Evolutionary conservation across 73 alveolate species (phyloP).

Genomic region (Stentor roeselii): DNA sequence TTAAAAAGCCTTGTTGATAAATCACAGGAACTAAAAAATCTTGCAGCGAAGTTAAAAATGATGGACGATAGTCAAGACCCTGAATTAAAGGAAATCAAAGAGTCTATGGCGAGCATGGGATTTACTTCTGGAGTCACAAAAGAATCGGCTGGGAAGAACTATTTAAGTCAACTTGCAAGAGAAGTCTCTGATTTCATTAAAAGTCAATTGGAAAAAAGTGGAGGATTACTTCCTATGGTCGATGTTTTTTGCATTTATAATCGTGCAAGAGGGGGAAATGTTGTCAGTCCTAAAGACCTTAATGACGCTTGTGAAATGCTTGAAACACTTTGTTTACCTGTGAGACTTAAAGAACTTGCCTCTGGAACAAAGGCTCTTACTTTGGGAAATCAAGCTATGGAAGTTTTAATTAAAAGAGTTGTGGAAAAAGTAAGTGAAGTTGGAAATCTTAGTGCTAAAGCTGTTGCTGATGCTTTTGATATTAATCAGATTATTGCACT

Average conservation of each 20-base stretch:
- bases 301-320: constrained; percentile 55
- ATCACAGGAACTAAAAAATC: constrained; percentile 61
- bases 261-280: constrained; percentile 85
- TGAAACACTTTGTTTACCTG: not conserved
- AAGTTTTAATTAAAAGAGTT: constrained; percentile 9
- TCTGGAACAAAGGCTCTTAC: constrained; percentile 6
- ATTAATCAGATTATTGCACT: constrained; percentile 34
- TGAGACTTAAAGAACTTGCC: not conserved
- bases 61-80: constrained; percentile 44
- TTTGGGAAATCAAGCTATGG: constrained; percentile 19
- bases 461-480: constrained; percentile 16
- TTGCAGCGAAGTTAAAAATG: constrained; percentile 52
- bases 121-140: constrained; percentile 56
- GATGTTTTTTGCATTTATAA: constrained; percentile 86
- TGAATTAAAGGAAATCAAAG: constrained; percentile 57
- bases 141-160: constrained; percentile 85
- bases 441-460: constrained; percentile 42
- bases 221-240: constrained; percentile 68
- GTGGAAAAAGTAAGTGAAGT: not conserved
- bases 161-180: constrained; percentile 64
- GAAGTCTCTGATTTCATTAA: constrained; percentile 58
- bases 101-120: constrained; percentile 56
- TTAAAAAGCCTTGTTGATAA: constrained; percentile 58
- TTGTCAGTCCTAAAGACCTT: constrained; percentile 81
- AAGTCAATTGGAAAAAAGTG: constrained; percentile 51